Base-by-base conservation (phyloP, 805 yeast genomes). In the Kazachstania africana region DNA sequence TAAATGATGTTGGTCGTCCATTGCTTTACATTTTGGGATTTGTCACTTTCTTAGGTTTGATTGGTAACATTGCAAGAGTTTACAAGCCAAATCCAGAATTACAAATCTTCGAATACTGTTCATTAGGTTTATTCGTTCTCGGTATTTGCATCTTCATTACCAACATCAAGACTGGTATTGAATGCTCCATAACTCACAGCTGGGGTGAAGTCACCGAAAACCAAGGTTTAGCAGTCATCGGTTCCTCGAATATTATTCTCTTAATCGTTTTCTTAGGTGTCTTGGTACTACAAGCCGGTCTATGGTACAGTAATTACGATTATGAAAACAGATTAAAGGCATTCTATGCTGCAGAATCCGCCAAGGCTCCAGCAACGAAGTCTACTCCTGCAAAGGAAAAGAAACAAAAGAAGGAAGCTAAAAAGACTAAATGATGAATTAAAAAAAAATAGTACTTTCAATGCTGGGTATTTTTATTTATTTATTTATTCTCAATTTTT, bases 161-260 rank as follows among this genome's bases (percentile, higher is more conserved):
- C 39, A 91, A 91, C 61, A 65, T 88, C 43, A 70, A 83, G 50
- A 72, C 80, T 32, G 97, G 97, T 33, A 63, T 77, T 24, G 68
- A 69, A 43, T 72, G 87, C 35, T 72, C 83, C 33, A 45, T 73
- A 17, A 57, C 68, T 36, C 87, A 85, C 27, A 65, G 73, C 37
- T 88, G 97, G 97, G 97, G 95, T 43, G 97, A 88, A 31, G 94
- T 91, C 31, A 82, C 81, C 47, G 74, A 70, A 53, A 66, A 66
- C 38, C 82, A 94, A 15, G 97, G 97, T 19, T 59, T 88, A 47
- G 83, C 82, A 42, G 95, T 91, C 24, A 72, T 91, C 48, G 95
- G 91, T 25, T 96, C 97, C 4, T 76, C 91, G 18, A 78, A 78
- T 57, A 68, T 78, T 24, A 77, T 88, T 65, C 65, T 82, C 43